phyloP scores from a whole-genome alignment of 2,329 filamentous ascomycete species.

The Aureobasidium uvarum region DNA sequence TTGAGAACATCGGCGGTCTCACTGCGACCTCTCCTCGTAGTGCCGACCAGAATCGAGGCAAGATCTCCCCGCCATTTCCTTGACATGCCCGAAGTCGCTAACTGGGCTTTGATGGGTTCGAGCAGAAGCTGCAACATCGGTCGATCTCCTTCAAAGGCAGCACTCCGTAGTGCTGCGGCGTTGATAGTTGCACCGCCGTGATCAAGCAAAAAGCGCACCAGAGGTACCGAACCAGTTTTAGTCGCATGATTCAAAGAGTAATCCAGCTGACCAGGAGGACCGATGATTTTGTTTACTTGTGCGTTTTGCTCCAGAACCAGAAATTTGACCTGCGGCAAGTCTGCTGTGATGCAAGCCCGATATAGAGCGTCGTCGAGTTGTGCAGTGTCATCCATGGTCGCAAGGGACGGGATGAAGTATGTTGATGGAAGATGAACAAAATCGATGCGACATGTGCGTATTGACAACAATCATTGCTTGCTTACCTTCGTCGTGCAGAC shows the following conservation, averaged over 20 bases:
- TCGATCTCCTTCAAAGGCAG: conserved; percentile 15
- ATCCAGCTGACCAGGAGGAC: conserved; percentile 13
- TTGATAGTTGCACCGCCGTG: conserved; percentile 5
- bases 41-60: conserved; percentile 13
- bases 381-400: conserved; percentile 6
- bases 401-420: background rate
- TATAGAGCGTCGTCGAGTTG: conserved; percentile 17
- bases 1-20: conserved; percentile 19
- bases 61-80: conserved; percentile 22
- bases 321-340: conserved; percentile 8
- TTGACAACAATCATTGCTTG: background rate
- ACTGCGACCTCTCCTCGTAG: conserved; percentile 5
- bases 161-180: conserved; percentile 1
- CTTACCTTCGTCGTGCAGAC: conserved; percentile 7
- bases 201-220: conserved; percentile 20
- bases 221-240: conserved; percentile 8
- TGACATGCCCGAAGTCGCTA: conserved; percentile 12
- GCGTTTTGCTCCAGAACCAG: conserved; percentile 5
- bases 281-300: conserved; percentile 12
- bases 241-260: conserved; percentile 10
- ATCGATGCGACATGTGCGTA: background rate
- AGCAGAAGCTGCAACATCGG: conserved; percentile 22
- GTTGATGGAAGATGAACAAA: background rate
- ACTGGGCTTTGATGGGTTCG: conserved; percentile 15
- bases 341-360: conserved; percentile 8